A percentile compares a stretch with the other conserved stretches of the same genome.
Conservation (phyloP, 805 yeast genomes). For the Pichia deserticola region DNA sequence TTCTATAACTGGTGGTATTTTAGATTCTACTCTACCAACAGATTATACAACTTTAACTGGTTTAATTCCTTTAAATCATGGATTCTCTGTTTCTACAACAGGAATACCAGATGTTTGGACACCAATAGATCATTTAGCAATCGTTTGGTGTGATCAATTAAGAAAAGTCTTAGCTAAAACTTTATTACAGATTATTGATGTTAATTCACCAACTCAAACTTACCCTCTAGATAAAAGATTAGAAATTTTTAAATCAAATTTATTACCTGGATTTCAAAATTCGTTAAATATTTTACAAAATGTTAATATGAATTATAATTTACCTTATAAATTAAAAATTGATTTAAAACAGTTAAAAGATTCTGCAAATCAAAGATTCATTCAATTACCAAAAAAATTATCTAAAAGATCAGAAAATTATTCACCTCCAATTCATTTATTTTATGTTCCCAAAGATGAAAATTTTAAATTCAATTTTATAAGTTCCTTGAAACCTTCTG, state of each 20-base stretch:
- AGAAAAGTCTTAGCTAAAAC: conserved; percentile 54
- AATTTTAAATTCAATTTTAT: conserved; percentile 25
- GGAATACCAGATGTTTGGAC: conserved; percentile 92
- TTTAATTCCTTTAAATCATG: conserved; percentile 64
- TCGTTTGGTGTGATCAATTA: conserved; percentile 93
- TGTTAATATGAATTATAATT: conserved; percentile 23
- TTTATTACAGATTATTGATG: conserved; percentile 54
- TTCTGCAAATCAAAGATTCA: conserved; percentile 24
- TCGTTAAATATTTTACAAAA: conserved; percentile 14
- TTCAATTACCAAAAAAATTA: conserved; percentile 21
- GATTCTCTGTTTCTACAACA: conserved; percentile 75
- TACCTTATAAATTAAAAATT: conserved; percentile 23
- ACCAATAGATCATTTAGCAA: conserved; percentile 87
- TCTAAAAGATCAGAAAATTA: conserved; percentile 11
- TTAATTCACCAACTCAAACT: conserved; percentile 40
- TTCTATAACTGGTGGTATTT: conserved; percentile 84
- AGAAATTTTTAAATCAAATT: conserved; percentile 39
- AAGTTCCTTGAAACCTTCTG: conserved; percentile 24
- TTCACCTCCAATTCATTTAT: conserved; percentile 29
- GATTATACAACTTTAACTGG: conserved; percentile 77
- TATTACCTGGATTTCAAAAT: conserved; percentile 52
- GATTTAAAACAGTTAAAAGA: conserved; percentile 28
- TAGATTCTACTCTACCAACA: conserved; percentile 78
- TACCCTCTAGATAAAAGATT: conserved; percentile 49
- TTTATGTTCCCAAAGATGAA: conserved; percentile 27